These are phyloP conservation scores for Gnomoniopsis smithogilvyi DNA, from an alignment of 2,329 filamentous ascomycete genomes.

Conservation along the genomic window DNA sequence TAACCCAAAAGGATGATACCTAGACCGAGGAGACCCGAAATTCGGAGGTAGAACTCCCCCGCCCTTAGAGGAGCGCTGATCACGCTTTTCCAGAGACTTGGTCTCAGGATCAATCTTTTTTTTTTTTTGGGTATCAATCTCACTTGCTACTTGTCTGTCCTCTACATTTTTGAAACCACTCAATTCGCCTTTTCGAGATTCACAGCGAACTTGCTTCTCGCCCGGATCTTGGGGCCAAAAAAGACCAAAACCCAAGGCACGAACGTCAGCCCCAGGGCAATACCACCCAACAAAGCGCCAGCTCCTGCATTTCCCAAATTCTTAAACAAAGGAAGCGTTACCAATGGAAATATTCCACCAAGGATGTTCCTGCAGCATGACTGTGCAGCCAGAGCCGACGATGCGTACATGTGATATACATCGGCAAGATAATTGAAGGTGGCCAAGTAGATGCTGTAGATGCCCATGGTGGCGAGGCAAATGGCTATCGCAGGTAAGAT, in stretches of 20 bases:
- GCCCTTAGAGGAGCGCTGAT: no score
- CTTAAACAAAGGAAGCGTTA: slow-evolving; percentile 70
- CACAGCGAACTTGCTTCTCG: slow-evolving; percentile 74
- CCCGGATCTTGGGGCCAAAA: slow-evolving; percentile 72
- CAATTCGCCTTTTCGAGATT: slow-evolving; percentile 27
- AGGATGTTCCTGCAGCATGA: slow-evolving; percentile 82
- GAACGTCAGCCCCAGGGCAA: slow-evolving; percentile 64
- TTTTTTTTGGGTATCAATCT: not conserved
- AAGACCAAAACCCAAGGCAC: slow-evolving; percentile 88
- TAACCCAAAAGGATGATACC: no score
- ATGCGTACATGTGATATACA: slow-evolving; percentile 80
- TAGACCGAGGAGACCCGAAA: no score
- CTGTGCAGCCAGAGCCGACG: slow-evolving; percentile 81
- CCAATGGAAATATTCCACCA: slow-evolving; percentile 75
- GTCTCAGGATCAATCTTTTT: not conserved
- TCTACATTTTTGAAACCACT: not conserved
- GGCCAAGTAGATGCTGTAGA: slow-evolving; percentile 81
- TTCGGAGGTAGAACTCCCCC: no score
- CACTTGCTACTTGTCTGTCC: not conserved
- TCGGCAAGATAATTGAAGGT: slow-evolving; percentile 94
- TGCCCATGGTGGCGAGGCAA: slow-evolving; percentile 75
- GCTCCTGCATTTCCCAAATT: slow-evolving; percentile 69
- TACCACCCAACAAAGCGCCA: slow-evolving; percentile 71
- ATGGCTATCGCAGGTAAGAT: slow-evolving; percentile 69
- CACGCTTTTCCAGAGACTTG: not conserved